These are phyloP conservation scores for Nepenthes gracilis DNA, from an alignment of 148 eudicot species.

Conservation along the genomic window DNA sequence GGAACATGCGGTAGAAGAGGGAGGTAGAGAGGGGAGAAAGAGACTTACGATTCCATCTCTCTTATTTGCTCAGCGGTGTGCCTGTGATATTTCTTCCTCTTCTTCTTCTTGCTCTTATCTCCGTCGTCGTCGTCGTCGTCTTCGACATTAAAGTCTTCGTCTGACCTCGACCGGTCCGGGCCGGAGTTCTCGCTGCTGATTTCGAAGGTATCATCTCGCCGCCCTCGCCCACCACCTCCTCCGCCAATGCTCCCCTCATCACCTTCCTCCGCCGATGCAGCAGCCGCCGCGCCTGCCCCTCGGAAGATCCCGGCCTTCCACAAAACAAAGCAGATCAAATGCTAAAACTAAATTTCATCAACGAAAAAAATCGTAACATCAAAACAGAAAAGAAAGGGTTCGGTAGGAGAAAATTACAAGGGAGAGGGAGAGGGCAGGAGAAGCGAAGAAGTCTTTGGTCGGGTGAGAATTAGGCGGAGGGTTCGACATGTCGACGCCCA, in stretches of 20 bases:
- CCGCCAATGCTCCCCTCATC: constrained; percentile 3
- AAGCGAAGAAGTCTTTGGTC: constrained; percentile 38
- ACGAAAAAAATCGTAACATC: background rate
- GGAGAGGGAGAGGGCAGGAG: constrained; percentile 78
- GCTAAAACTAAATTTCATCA: background rate
- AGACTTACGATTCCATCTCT: constrained; percentile 89
- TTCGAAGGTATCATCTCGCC: constrained; percentile 42
- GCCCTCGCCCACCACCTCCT: constrained; percentile 14
- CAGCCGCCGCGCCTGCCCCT: constrained; percentile 26
- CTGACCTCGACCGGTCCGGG: constrained; percentile 48
- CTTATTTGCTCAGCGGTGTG: constrained; percentile 87
- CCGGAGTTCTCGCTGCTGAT: constrained; percentile 93
- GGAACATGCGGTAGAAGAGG: too few relatives aligned
- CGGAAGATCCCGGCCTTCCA: constrained; percentile 73
- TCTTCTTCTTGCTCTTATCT: constrained; percentile 43
- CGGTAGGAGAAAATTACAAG: constrained; percentile 24
- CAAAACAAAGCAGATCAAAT: background rate
- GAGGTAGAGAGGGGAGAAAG: background rate
- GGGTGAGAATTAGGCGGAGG: constrained; percentile 25
- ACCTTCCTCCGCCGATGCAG: constrained; percentile 7
- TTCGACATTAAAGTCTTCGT: constrained; percentile 34
- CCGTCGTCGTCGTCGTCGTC: constrained; percentile 31
- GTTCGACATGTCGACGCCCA: constrained; percentile 64
- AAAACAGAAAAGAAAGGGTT: background rate
- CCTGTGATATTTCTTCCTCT: constrained; percentile 86